These are phyloP conservation scores for Entoloma clypeatum DNA, from an alignment of 1,284 basidiomycete genomes.

Conservation along the genomic window DNA sequence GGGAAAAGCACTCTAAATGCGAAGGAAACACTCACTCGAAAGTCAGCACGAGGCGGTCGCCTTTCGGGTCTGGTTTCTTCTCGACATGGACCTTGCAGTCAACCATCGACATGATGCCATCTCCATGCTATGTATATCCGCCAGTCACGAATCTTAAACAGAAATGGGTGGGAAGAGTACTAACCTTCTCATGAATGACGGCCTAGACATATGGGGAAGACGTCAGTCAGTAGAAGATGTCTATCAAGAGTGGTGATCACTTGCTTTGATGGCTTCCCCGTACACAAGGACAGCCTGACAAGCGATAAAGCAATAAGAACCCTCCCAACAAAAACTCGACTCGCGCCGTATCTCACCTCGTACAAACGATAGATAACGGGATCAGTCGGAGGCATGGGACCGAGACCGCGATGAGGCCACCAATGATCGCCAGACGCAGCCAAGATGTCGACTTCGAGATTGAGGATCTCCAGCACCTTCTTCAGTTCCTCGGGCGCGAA, in stretches of 20 bases:
- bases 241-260: no score
- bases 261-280: slow-evolving; percentile 73
- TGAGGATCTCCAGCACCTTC: slow-evolving; percentile 51
- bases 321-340: no score
- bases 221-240: no score
- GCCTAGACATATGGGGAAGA: slow-evolving; percentile 48
- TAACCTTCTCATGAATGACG: slow-evolving; percentile 82
- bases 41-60: slow-evolving; percentile 78
- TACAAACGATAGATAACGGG: slow-evolving; percentile 84
- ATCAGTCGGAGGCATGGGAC: slow-evolving; percentile 68
- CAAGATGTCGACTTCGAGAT: slow-evolving; percentile 38
- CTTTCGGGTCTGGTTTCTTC: slow-evolving; percentile 76
- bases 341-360: slow-evolving; percentile 50
- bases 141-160: background rate
- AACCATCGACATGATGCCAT: slow-evolving; percentile 91
- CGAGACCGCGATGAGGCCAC: slow-evolving; percentile 71
- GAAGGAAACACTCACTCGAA: slow-evolving; percentile 64
- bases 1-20: background rate
- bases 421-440: slow-evolving; percentile 60
- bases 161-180: slow-evolving; percentile 7
- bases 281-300: slow-evolving; percentile 76
- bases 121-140: slow-evolving; percentile 63
- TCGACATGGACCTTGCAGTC: slow-evolving; percentile 75
- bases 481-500: slow-evolving; percentile 56
- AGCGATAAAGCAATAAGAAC: background rate